A percentile compares a stretch with the other conserved stretches of the same genome.
Conservation (phyloP, 2,329 filamentous ascomycete species). For the Pseudovirgaria hyperparasitica region DNA sequence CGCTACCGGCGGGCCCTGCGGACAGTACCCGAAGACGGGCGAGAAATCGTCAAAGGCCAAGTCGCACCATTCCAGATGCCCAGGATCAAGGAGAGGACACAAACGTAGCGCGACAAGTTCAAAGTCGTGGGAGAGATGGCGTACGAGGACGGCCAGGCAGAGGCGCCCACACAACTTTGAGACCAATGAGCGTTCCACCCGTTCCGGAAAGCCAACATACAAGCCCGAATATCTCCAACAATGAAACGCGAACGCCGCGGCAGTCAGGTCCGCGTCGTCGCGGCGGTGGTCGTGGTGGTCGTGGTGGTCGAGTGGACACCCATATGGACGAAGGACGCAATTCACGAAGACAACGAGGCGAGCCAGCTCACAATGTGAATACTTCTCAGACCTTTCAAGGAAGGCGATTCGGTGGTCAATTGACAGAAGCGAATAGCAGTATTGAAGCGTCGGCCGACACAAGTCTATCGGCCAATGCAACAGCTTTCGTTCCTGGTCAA, state of each 20-base stretch:
- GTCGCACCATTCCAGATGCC: conserved; percentile 1
- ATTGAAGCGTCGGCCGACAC: conserved; percentile 6
- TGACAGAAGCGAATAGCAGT: conserved; percentile 24
- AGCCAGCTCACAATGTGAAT: neutral
- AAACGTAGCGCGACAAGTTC: neutral
- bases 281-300: conserved; percentile 1
- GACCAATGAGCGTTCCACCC: conserved; percentile 1
- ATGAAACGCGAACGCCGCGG: too few species aligned
- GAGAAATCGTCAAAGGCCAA: conserved; percentile 7
- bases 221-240: neutral
- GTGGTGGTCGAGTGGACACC: conserved; percentile 3
- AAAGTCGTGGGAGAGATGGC: conserved; percentile 3
- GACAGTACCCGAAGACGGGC: conserved; percentile 10
- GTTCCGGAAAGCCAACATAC: neutral
- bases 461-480: conserved; percentile 35
- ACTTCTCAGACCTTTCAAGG: conserved; percentile 23
- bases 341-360: conserved; percentile 3
- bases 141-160: conserved; percentile 3
- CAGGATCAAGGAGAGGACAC: neutral
- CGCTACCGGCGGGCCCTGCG: conserved; percentile 8
- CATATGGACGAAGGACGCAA: conserved; percentile 3
- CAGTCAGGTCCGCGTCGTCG: too few species aligned
- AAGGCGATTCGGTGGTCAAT: conserved; percentile 35
- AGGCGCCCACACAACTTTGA: conserved; percentile 2
- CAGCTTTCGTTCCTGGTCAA: conserved; percentile 37